Conservation (phyloP, 257 asterid species). For the Fraxinus anomala region DNA sequence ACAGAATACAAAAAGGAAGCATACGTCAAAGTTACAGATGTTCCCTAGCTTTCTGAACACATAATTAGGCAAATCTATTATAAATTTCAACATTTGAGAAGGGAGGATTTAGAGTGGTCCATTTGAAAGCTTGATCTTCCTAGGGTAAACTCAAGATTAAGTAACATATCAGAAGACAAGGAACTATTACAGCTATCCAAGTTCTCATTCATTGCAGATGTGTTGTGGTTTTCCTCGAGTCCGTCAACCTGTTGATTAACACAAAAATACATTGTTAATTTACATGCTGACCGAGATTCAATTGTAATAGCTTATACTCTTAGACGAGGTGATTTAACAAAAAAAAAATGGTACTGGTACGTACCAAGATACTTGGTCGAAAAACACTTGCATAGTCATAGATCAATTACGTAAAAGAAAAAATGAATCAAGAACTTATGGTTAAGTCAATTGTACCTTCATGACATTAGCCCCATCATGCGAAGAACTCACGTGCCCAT, state of each 20-base stretch:
- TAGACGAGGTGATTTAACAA: background rate
- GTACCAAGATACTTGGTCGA: background rate
- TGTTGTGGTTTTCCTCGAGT: slow-evolving; percentile 13
- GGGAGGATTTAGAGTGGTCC: slow-evolving; percentile 32
- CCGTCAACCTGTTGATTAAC: slow-evolving; percentile 35
- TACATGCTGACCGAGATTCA: background rate
- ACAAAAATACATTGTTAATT: background rate
- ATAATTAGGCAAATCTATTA: background rate
- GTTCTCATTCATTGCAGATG: slow-evolving; percentile 6
- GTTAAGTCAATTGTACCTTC: slow-evolving; percentile 11
- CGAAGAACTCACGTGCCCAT: slow-evolving; percentile 12
- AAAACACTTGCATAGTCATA: background rate
- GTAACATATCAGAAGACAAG: slow-evolving; percentile 31
- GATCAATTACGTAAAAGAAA: no score
- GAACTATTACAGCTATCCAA: slow-evolving; percentile 26
- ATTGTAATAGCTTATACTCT: background rate
- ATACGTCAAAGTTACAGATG: background rate
- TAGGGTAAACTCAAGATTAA: slow-evolving; percentile 68
- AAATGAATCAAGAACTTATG: background rate
- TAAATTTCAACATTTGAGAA: slow-evolving; percentile 21
- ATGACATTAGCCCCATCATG: slow-evolving; percentile 14
- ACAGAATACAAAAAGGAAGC: background rate
- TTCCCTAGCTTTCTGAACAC: background rate
- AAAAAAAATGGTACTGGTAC: background rate
- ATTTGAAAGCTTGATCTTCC: slow-evolving; percentile 58